Evolutionary conservation across 192 early-diverging fungal species (phyloP), one percentile per base, ranked within the genome.

Genomic region (Coemansia sp.): DNA sequence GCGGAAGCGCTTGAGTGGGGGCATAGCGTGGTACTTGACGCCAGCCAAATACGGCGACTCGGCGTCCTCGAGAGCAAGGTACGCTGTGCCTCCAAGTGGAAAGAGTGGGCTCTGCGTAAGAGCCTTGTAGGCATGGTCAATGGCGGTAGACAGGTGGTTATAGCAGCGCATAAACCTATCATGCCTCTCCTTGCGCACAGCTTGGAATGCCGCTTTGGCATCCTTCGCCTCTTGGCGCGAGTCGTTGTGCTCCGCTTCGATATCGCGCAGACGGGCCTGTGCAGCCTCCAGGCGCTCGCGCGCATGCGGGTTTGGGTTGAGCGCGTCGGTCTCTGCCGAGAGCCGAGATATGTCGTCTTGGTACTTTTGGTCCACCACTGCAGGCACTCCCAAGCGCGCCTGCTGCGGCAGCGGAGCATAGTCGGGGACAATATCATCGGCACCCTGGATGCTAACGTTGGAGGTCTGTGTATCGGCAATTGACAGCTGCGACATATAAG

Each of bases 1-100:
- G 62, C 95, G 83, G 87, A 99, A 99, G 28, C 96, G 89, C 83
- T 99, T 99, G 87, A 95, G 91, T 21, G 97, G 97, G 7, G 97
- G 97, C 95, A 98, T 98, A 0, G 97, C 95, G 70, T 99, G 96
- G 83, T 97, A 99, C 63, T 94, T 93, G 46, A 99, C 86, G 34
- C 96, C 96, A 55, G 91, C 87, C 62, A 94, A 70, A 58, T 95
- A 99, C 3, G 97, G 97, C 76, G 98, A 95, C 76, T 98, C 95
- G 20, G 87, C 88, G 53, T 94, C 92, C 74, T 98, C 96, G 51
- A 97, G 75, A 6, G 86, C 92, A 69, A 99, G 73, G 57, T 98
- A 97, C 0, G 97, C 97, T 0, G 91, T 95, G 16, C 97, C 97
- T 9, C 97, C 97, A 59, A 92, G 70, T 5, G 96, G 93, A 74